Evolutionary conservation across 345 rosid species (phyloP).

Genomic region (Rhizophora apiculata): DNA sequence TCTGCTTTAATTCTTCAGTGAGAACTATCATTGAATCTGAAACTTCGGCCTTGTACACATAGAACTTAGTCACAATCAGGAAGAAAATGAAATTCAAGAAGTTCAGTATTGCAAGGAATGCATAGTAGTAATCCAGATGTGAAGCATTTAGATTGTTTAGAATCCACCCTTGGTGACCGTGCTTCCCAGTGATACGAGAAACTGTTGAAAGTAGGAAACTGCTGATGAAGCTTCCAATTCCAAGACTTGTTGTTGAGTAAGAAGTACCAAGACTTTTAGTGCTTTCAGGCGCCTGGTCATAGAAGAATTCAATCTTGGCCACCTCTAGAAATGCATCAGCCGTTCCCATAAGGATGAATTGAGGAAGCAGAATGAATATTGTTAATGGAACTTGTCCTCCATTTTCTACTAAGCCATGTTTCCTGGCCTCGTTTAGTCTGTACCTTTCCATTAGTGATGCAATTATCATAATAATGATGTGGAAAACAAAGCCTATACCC

Average conservation of each 20-base stretch:
- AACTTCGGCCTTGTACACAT: slow-evolving; percentile 66
- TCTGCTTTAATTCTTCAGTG: slow-evolving; percentile 42
- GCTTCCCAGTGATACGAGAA: slow-evolving; percentile 43
- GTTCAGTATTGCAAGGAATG: slow-evolving; percentile 57
- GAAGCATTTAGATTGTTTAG: slow-evolving; percentile 69
- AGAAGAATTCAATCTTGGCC: slow-evolving; percentile 80
- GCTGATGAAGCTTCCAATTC: slow-evolving; percentile 67
- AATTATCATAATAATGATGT: slow-evolving; percentile 53
- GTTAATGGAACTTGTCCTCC: slow-evolving; percentile 52
- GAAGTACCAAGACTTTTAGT: slow-evolving; percentile 94
- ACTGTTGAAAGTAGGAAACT: slow-evolving; percentile 64
- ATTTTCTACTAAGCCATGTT: slow-evolving; percentile 46
- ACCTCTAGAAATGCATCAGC: slow-evolving; percentile 80
- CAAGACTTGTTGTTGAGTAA: slow-evolving; percentile 46
- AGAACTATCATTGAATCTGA: slow-evolving; percentile 52
- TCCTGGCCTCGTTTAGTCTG: slow-evolving; percentile 51
- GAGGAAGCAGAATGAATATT: slow-evolving; percentile 71
- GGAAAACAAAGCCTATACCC: slow-evolving; percentile 61
- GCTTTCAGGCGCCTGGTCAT: slow-evolving; percentile 86
- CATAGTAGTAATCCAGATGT: slow-evolving; percentile 67
- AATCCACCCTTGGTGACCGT: slow-evolving; percentile 68
- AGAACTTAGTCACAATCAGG: slow-evolving; percentile 49
- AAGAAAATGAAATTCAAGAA: slow-evolving; percentile 57
- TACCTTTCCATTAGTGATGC: slow-evolving; percentile 52
- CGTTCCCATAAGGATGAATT: slow-evolving; percentile 68